Evolutionary conservation across 192 early-diverging fungal genomes (phyloP), one percentile per base, ranked within the genome.

Genomic region (Podila clonocystis): DNA sequence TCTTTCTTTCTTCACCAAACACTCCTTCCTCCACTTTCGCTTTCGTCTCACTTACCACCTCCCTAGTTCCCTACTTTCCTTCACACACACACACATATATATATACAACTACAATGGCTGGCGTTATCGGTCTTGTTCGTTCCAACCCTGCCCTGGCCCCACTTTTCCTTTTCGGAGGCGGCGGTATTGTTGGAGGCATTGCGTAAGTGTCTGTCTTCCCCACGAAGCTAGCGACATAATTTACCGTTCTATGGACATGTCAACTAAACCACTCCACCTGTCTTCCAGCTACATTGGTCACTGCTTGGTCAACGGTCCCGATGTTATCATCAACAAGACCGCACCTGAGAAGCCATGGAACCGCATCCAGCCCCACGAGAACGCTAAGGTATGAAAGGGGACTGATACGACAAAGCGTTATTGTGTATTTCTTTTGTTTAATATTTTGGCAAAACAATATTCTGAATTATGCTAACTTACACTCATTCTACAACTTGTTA

Each of bases 311-410:
- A 82, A 74, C 58, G 73, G 73, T 36, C 80, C 80, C 33, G 80
- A 82, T 52, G 80, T 82, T 22, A 67, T 75, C 29, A 82, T 82
- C 62, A 82, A 82, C 73, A 82, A 82, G 63, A 29, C 80, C 45
- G 73, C 72, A 28, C 50, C 72, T 19, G 62, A 71, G 58, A 74
- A 82, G 65, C 80, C 80, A 67, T 82, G 80, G 80, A 69, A 82
- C 58, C 80, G 80, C 7, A 82, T 82, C 62, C 80, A 82, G 64
- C 73, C 72, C 29, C 80, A 82, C 29, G 80, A 82, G 59, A 82
- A 82, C 70, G 72, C 80, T 49, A 82, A 82, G 80, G 80, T 82
- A 74, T 31, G 5, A 45, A 45, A 45, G 8, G 41, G 17, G 13
- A 12, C 15, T 45, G 3, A 45, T 45, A 17, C 41, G 41, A 45